Conservation (phyloP, 2,329 filamentous ascomycete species). For the Periconia sp. region DNA sequence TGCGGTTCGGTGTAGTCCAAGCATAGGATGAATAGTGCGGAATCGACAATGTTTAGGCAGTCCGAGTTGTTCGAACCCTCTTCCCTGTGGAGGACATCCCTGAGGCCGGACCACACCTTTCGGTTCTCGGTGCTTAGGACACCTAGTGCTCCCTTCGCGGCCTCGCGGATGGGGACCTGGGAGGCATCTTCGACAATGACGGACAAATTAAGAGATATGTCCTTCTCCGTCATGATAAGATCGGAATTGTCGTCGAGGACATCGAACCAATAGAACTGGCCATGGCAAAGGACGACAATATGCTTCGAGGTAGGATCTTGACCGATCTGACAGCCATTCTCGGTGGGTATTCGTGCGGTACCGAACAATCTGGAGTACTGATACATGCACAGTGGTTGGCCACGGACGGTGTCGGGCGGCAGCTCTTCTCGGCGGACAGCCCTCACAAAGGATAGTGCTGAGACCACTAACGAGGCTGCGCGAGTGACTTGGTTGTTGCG, state of each 20-base stretch:
- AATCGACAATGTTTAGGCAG: slow-evolving; percentile 93
- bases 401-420: slow-evolving; percentile 83
- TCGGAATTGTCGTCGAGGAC: slow-evolving; percentile 94
- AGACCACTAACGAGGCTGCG: slow-evolving; percentile 89
- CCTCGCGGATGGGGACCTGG: slow-evolving; percentile 88
- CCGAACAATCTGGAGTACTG: slow-evolving; percentile 96
- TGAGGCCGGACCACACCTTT: slow-evolving; percentile 90
- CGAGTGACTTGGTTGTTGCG: slow-evolving; percentile 96
- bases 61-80: slow-evolving; percentile 93
- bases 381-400: slow-evolving; percentile 93
- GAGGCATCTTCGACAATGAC: slow-evolving; percentile 91
- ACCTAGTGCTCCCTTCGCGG: slow-evolving; percentile 91
- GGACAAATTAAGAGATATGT: slow-evolving; percentile 87
- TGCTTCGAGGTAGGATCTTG: slow-evolving; percentile 94
- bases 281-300: slow-evolving; percentile 89
- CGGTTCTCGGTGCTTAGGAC: slow-evolving; percentile 96
- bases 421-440: slow-evolving; percentile 93
- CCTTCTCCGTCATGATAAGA: slow-evolving; percentile 95
- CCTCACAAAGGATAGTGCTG: slow-evolving; percentile 87
- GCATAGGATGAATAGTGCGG: slow-evolving; percentile 89
- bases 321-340: slow-evolving; percentile 93
- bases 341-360: slow-evolving; percentile 90
- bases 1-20: slow-evolving; percentile 89
- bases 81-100: slow-evolving; percentile 86
- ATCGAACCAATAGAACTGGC: slow-evolving; percentile 99